These are phyloP conservation scores for Limonomyces culmigenus DNA, from an alignment of 1,284 basidiomycete genomes.

Conservation along the genomic window DNA sequence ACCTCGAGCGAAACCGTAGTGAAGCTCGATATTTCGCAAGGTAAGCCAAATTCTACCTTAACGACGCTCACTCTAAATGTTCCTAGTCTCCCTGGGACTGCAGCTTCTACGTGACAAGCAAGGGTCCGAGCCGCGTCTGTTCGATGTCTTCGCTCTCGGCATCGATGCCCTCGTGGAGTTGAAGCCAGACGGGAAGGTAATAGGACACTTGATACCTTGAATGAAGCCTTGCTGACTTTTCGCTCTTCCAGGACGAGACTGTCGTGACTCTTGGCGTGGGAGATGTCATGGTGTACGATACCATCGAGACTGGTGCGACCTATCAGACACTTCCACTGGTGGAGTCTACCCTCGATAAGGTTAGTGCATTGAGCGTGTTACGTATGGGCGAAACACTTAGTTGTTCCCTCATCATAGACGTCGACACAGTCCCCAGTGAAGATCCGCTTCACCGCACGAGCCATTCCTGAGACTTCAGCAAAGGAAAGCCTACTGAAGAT, in stretches of 20 bases:
- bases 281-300: conserved; percentile 40
- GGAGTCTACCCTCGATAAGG: no score
- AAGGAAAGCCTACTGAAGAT: conserved; percentile 72
- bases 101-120: conserved; percentile 20
- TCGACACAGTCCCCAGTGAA: conserved; percentile 34
- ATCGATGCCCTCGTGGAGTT: conserved; percentile 48
- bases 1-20: conserved; percentile 27
- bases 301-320: no score
- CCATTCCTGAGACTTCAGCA: conserved; percentile 43
- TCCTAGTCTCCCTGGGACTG: conserved; percentile 24
- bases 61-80: conserved; percentile 3
- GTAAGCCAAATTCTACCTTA: conserved; percentile 16
- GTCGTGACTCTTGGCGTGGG: conserved; percentile 44
- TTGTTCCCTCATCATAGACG: background rate
- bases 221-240: background rate
- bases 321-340: no score
- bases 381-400: no score
- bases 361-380: no score
- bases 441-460: conserved; percentile 48
- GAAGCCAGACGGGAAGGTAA: conserved; percentile 52
- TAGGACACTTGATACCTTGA: background rate
- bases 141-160: conserved; percentile 46
- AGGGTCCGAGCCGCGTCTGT: conserved; percentile 18
- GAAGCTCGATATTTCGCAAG: conserved; percentile 40
- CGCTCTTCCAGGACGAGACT: conserved; percentile 42